phyloP scores from a whole-genome alignment of 192 early-diverging fungal genomes.

The Coemansia sp. region DNA sequence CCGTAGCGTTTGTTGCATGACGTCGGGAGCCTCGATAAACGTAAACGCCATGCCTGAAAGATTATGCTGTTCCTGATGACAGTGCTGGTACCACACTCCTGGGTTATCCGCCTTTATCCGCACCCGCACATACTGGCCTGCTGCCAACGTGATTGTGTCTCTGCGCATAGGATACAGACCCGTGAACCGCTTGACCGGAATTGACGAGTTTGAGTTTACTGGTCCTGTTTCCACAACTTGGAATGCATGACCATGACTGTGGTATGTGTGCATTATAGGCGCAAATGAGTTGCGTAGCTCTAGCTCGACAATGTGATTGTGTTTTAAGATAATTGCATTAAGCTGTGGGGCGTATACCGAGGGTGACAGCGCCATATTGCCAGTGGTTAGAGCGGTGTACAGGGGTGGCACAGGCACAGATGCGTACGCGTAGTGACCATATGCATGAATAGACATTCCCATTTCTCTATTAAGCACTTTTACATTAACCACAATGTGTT shows the following conservation, averaged over 20 bases:
- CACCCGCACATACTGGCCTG: constrained; percentile 58
- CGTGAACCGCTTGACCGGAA: background rate
- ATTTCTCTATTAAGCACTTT: background rate
- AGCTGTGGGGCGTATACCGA: constrained; percentile 65
- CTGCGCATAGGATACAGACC: constrained; percentile 43
- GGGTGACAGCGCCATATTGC: constrained; percentile 50
- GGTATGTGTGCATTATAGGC: background rate
- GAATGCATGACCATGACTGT: constrained; percentile 45
- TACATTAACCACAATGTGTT: background rate
- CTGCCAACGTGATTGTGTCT: constrained; percentile 67
- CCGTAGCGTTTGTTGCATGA: constrained; percentile 52
- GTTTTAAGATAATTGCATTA: constrained; percentile 59
- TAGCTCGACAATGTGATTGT: constrained; percentile 62
- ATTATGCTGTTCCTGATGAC: background rate
- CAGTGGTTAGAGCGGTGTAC: constrained; percentile 63
- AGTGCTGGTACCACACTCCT: constrained; percentile 79
- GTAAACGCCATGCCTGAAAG: constrained; percentile 57
- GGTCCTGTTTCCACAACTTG: constrained; percentile 57
- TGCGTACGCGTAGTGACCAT: constrained; percentile 15
- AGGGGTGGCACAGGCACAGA: constrained; percentile 56
- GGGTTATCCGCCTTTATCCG: constrained; percentile 81
- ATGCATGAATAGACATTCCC: background rate
- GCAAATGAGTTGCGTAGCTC: too few species aligned
- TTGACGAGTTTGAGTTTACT: constrained; percentile 21
- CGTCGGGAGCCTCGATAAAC: constrained; percentile 69